Conservation (phyloP, 2,329 filamentous ascomycete genomes). For the Leptographium radiaticola region DNA sequence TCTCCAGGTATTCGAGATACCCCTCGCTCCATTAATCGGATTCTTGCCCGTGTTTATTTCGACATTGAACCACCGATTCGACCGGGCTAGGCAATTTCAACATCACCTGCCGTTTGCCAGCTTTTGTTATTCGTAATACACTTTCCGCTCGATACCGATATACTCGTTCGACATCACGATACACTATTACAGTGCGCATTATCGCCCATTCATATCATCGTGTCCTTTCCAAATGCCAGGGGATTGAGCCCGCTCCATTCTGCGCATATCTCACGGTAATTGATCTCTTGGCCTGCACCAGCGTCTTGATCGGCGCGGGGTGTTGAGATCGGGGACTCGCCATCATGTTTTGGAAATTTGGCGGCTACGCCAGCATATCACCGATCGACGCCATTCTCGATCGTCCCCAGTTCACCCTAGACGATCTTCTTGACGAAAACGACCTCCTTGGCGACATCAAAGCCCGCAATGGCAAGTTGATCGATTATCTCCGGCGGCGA, state of each 20-base stretch:
- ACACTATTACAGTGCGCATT: neutral
- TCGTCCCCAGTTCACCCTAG: conserved; percentile 87
- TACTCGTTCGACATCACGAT: neutral
- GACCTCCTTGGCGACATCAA: conserved; percentile 97
- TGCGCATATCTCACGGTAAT: neutral
- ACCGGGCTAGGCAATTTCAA: neutral
- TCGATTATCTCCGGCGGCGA: conserved; percentile 87
- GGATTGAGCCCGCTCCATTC: too few relatives aligned
- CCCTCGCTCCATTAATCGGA: neutral
- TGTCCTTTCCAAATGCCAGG: too few relatives aligned
- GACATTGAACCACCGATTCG: neutral
- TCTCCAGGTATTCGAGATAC: neutral
- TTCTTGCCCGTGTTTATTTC: neutral
- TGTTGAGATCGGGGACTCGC: conserved; percentile 9
- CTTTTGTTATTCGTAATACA: too few relatives aligned
- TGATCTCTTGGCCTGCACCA: neutral
- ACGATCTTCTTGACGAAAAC: conserved; percentile 90
- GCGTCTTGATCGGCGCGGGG: neutral
- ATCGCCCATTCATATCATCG: too few relatives aligned
- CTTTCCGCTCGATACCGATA: neutral
- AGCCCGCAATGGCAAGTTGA: conserved; percentile 93
- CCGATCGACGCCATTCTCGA: conserved; percentile 95
- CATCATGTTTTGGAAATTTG: conserved; percentile 99
- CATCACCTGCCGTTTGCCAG: too few relatives aligned
- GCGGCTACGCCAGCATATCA: conserved; percentile 95